Base-by-base conservation (phyloP, 2,329 filamentous ascomycete genomes). In the Penicillium sp. region DNA sequence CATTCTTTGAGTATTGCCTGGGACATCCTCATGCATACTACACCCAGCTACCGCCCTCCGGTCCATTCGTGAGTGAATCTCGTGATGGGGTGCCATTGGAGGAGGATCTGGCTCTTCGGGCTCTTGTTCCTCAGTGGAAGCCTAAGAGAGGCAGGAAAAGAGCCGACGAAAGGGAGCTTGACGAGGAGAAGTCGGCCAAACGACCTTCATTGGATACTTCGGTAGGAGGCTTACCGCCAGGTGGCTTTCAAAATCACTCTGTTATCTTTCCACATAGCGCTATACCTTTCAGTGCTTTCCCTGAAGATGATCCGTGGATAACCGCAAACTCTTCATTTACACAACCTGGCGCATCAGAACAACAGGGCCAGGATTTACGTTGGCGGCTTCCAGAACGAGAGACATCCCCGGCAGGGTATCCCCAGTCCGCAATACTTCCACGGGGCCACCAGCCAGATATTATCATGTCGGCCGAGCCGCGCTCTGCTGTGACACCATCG, bases 1-100 rank as follows among this genome's bases (percentile, higher is more conserved):
- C 91, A 11, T 97, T 97, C 72, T 97, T 96, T 68, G 91, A 96
- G 71, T 97, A 91, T 71, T 84, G 96, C 21, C 82, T 93, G 60
- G 86, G 86, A 48, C 91, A 91, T 62, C 79, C 84, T 26, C 91
- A 96, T 73, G 77, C 85, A 0, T 97, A 97, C 73, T 96, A 89
- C 79, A 87, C 84, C 16, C 84, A 91, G 35, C 83, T 96, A 24
- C 92, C 92, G 0, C 78, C 82, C 6, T 81, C 83, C 14, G 79
- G 84, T 29, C 84, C 87, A 53, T 85, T 88, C 2, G 80, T 88
- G 35, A 83, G 84, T 26, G 80, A 84, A 31, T 85, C 86, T 16
- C 85, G 93, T 45, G 93, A 96, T 74, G 91, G 91, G 7, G 91
- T 97, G 1, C 83, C 88, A 1, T 77, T 91, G 2, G 91, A 96